A percentile compares a stretch with the other conserved stretches of the same genome.
phyloP scores from a whole-genome alignment of 2,329 filamentous ascomycete species.

The Botrytis medusae region DNA sequence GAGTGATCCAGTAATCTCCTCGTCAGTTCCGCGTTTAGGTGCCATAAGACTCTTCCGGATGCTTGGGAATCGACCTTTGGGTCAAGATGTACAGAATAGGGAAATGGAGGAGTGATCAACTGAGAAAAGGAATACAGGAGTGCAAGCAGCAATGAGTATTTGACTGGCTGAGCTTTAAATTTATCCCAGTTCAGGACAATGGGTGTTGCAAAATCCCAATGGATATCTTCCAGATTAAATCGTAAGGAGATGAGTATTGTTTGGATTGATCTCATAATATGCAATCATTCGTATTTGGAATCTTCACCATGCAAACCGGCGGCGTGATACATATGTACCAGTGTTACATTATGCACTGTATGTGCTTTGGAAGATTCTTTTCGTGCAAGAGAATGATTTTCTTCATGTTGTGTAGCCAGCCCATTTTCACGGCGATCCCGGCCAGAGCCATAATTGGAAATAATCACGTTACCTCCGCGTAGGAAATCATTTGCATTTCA shows the following conservation, averaged over 20 bases:
- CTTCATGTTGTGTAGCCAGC: conserved; percentile 9
- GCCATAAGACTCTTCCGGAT: conserved; percentile 1
- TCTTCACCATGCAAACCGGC: background rate
- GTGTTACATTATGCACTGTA: background rate
- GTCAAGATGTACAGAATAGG: background rate
- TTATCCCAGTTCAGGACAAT: background rate
- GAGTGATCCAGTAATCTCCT: background rate
- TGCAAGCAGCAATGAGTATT: background rate
- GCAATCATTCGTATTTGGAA: background rate
- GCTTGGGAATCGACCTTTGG: conserved; percentile 4
- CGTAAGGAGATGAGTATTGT: background rate
- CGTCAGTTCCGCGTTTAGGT: background rate
- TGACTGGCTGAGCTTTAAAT: background rate
- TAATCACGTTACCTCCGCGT: background rate
- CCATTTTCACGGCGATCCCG: conserved; percentile 18
- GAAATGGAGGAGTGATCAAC: background rate
- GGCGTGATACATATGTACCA: conserved; percentile 1
- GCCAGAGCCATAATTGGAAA: conserved; percentile 8
- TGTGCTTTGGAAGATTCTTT: conserved; percentile 14
- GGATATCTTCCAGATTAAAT: background rate
- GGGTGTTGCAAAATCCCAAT: background rate
- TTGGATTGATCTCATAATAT: background rate
- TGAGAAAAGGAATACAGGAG: background rate
- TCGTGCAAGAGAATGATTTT: conserved; percentile 12
- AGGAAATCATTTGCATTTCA: background rate